Percentiles rank a stretch among this genome's conserved stretches.
Evolutionary conservation across 2,329 filamentous ascomycete genomes (phyloP).

Genomic region (Neofusicoccum sp.): DNA sequence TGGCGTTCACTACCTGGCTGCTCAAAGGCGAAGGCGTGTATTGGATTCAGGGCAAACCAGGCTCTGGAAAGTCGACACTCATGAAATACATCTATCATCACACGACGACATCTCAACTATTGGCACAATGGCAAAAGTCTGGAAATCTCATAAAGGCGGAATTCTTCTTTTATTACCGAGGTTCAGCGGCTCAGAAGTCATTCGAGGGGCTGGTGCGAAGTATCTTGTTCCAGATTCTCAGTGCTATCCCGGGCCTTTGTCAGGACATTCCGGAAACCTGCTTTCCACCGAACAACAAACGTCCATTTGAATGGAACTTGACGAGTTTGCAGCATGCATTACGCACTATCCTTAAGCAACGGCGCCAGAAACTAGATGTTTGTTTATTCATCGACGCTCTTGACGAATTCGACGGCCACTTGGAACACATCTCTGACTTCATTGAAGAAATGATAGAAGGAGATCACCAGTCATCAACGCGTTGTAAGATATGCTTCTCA

Average conservation of each 20-base stretch:
- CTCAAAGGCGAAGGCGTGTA: neutral
- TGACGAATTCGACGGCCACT: neutral
- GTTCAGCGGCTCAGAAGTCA: conserved; percentile 41
- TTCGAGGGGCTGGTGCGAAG: conserved; percentile 41
- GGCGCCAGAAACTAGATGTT: neutral
- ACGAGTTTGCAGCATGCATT: neutral
- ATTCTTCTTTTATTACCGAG: conserved; percentile 47
- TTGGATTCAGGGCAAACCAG: conserved; percentile 46
- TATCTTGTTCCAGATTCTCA: conserved; percentile 34
- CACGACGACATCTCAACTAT: conserved; percentile 23
- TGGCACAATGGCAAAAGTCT: conserved; percentile 36
- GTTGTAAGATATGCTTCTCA: conserved; percentile 20
- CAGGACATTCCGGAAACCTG: neutral
- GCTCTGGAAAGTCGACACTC: conserved; percentile 48
- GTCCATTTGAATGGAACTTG: neutral
- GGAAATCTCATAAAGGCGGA: conserved; percentile 31
- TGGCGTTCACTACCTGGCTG: neutral
- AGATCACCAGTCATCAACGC: neutral
- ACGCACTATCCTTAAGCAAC: neutral
- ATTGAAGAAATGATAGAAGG: neutral
- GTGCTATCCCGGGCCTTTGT: neutral
- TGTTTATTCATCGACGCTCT: conserved; percentile 9
- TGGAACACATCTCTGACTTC: neutral
- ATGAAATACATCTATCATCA: conserved; percentile 29
- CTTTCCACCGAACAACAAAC: neutral